Evolutionary conservation across 2,329 filamentous ascomycete genomes (phyloP), one percentile per base, ranked within the genome.

Genomic region (Botryotinia globosa): DNA sequence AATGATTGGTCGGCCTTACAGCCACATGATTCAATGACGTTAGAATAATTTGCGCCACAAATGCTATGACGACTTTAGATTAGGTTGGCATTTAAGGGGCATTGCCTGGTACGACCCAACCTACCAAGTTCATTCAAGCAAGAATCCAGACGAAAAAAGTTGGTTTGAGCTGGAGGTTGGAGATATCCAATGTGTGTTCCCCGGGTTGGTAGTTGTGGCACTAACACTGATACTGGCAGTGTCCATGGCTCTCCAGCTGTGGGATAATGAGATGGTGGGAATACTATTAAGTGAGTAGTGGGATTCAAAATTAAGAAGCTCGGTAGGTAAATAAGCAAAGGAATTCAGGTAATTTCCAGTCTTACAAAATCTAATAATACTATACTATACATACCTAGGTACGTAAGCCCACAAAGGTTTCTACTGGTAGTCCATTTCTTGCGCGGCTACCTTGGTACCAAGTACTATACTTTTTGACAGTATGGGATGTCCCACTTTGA

Each of bases 11-110:
- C 14, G 34, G 45, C 59, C 59, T 44, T 65, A 65, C 22, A 65
- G 69, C 59, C 69, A 54, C 59, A 65, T 6, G 1, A 18, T 18
- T 29, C 4, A 37, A 71, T 71, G 59, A 44, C 69, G 59, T 65
- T 42, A 56, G 44, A 48, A 20, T 14, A 29, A 44, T 20, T 51
- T 29, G 45, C 37, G 45, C 59, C 44, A 62, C 56, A 56, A 4
- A n/a, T 64, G 20, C 18, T 64, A 71, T 71, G 69, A 71, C 69
- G 69, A 71, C 59, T 64, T 48, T 39, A n/a, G 45, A 71, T 65
- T 64, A 42, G 44, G 32, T 48, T 39, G 32, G 59, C 25, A 54
- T n/a, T 39, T 32, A 29, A 22, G n/a, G 42, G 66, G 54, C 58
- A 32, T 37, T 25, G 4, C 12, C 5, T 16, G 12, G 25, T 16